These are phyloP conservation scores for Phytophthora europaea DNA, from an alignment of 352 stramenopile genomes.

Conservation along the genomic window DNA sequence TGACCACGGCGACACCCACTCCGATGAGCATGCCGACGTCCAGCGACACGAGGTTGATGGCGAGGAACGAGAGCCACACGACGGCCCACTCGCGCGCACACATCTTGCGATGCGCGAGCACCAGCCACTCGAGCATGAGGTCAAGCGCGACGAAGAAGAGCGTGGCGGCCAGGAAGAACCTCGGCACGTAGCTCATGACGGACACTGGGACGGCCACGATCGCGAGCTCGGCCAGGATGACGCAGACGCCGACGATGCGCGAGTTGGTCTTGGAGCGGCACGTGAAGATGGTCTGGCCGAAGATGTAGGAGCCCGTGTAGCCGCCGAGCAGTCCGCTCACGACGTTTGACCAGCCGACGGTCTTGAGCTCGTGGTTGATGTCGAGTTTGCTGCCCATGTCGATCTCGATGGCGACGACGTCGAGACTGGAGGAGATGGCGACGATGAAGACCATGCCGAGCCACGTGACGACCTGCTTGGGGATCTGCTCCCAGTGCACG, in stretches of 20 bases:
- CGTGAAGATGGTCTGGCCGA: conserved; percentile 98
- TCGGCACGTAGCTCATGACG: conserved; percentile 95
- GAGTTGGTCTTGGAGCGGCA: conserved; percentile 91
- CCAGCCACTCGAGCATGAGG: conserved; percentile 97
- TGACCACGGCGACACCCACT: conserved; percentile 85
- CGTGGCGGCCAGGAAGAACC: conserved; percentile 97
- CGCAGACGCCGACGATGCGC: conserved; percentile 89
- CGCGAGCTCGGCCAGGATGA: conserved; percentile 87
- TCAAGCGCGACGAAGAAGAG: conserved; percentile 98
- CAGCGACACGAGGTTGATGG: conserved; percentile 94
- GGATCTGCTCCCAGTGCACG: conserved; percentile 91
- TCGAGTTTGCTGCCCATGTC: conserved; percentile 94
- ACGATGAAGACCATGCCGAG: conserved; percentile 98
- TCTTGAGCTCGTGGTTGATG: conserved; percentile 94
- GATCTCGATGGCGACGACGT: conserved; percentile 97
- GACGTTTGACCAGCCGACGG: conserved; percentile 96
- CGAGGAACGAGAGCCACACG: conserved; percentile 92
- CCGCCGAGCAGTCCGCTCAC: conserved; percentile 94
- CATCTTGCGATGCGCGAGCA: conserved; percentile 80
- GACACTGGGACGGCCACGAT: conserved; percentile 92
- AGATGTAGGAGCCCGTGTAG: conserved; percentile 99
- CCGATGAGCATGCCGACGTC: conserved; percentile 95
- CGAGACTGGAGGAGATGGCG: conserved; percentile 95
- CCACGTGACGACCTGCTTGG: conserved; percentile 90
- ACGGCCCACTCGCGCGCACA: conserved; percentile 92